phyloP scores from a whole-genome alignment of 257 asterid genomes.

The Agastache rugosa region DNA sequence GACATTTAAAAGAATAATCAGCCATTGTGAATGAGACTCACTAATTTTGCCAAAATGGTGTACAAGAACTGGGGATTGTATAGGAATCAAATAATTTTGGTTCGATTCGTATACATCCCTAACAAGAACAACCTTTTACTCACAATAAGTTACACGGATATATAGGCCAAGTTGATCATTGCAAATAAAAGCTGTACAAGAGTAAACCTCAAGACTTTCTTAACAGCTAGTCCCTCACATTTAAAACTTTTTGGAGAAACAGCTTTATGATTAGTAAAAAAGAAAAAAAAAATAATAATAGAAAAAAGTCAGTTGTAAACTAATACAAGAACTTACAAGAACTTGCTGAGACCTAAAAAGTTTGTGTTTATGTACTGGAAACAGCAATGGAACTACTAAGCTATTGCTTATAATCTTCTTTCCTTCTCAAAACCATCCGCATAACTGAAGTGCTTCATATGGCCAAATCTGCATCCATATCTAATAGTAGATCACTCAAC shows the following conservation, averaged over 20 bases:
- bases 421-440: background rate
- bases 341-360: background rate
- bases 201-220: background rate
- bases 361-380: background rate
- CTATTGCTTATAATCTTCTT: too few relatives aligned
- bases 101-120: too few relatives aligned
- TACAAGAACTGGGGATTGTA: too few relatives aligned
- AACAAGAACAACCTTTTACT: background rate
- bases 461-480: conserved; percentile 45
- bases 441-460: conserved; percentile 9
- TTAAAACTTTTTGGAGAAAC: conserved; percentile 31
- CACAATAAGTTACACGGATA: background rate
- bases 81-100: too few relatives aligned
- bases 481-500: conserved; percentile 48
- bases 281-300: background rate
- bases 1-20: too few relatives aligned
- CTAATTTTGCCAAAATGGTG: too few relatives aligned
- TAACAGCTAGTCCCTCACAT: conserved; percentile 31
- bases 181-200: conserved; percentile 7
- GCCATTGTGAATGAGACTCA: too few relatives aligned
- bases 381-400: background rate
- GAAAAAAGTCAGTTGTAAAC: background rate
- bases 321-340: background rate
- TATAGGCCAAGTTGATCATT: background rate
- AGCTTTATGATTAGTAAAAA: background rate